Evolutionary conservation across 148 eudicot genomes (phyloP).

Genomic region (Salicornia ramosissima): DNA sequence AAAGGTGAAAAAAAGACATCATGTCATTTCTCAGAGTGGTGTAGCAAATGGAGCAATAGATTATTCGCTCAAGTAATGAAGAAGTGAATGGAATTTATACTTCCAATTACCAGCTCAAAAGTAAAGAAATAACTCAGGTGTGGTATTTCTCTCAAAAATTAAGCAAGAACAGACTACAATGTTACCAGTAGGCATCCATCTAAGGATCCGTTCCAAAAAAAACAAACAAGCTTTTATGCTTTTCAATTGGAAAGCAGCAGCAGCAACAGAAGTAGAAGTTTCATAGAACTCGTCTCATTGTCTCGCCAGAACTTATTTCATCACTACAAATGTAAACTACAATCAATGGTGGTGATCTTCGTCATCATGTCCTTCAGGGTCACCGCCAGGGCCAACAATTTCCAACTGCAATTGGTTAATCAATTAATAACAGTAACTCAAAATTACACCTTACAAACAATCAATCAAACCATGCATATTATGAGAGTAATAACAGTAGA

Average conservation of each 20-base stretch:
- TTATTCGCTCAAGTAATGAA: constrained; percentile 16
- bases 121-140: constrained; percentile 13
- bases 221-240: constrained; percentile 29
- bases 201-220: constrained; percentile 24
- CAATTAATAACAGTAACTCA: not conserved
- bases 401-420: constrained; percentile 47
- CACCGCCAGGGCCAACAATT: constrained; percentile 87
- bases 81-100: constrained; percentile 19
- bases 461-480: not conserved
- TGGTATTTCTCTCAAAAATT: constrained; percentile 15
- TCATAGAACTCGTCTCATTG: constrained; percentile 29
- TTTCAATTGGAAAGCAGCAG: constrained; percentile 38
- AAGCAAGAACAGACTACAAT: constrained; percentile 10
- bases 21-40: not conserved
- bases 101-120: too few species aligned
- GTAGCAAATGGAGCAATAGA: not conserved
- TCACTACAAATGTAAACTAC: constrained; percentile 28
- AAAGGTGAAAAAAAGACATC: too few species aligned
- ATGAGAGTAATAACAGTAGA: too few species aligned
- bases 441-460: not conserved
- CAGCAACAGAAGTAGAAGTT: constrained; percentile 25
- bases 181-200: constrained; percentile 27
- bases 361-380: constrained; percentile 67
- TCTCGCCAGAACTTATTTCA: constrained; percentile 54
- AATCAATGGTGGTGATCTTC: constrained; percentile 57